Conservation (phyloP, 2,329 filamentous ascomycete genomes). For the Stachybotrys echinatus region DNA sequence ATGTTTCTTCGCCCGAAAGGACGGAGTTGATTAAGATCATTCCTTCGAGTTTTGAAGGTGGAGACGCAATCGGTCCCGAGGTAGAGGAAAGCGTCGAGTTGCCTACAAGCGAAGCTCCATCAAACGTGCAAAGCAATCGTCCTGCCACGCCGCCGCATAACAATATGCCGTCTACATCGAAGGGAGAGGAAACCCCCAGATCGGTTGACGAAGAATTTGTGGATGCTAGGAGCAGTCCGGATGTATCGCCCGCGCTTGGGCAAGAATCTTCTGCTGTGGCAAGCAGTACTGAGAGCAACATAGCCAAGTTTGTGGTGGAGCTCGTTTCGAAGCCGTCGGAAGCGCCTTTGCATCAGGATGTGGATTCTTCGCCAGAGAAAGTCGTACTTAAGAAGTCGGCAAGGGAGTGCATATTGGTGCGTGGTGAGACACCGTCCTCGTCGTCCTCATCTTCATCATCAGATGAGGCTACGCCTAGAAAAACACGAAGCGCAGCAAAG, state of each 20-base stretch:
- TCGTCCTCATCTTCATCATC: slow-evolving; percentile 7
- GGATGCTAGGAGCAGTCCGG: slow-evolving; percentile 42
- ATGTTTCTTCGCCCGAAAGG: slow-evolving; percentile 9
- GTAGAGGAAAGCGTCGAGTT: background rate
- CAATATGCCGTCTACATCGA: background rate
- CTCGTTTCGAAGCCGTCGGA: slow-evolving; percentile 36
- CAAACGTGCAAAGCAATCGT: too few relatives aligned
- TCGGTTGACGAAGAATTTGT: slow-evolving; percentile 42
- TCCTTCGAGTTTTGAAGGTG: slow-evolving; percentile 20
- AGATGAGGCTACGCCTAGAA: background rate
- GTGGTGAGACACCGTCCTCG: slow-evolving; percentile 10
- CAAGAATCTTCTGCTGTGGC: background rate
- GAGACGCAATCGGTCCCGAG: slow-evolving; percentile 10
- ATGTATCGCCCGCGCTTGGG: slow-evolving; percentile 9
- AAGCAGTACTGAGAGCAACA: slow-evolving; percentile 31
- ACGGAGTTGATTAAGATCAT: slow-evolving; percentile 14
- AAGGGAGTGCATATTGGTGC: slow-evolving; percentile 14
- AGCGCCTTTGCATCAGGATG: slow-evolving; percentile 12
- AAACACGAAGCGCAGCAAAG: slow-evolving; percentile 7
- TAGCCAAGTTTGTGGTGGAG: slow-evolving; percentile 44
- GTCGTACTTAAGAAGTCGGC: slow-evolving; percentile 2
- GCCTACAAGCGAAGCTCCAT: background rate
- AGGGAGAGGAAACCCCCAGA: slow-evolving; percentile 30
- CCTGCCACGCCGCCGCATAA: background rate
- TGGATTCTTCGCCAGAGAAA: slow-evolving; percentile 11